Conservation (phyloP, 1,284 basidiomycete species). For the Farysia itapuensis region DNA sequence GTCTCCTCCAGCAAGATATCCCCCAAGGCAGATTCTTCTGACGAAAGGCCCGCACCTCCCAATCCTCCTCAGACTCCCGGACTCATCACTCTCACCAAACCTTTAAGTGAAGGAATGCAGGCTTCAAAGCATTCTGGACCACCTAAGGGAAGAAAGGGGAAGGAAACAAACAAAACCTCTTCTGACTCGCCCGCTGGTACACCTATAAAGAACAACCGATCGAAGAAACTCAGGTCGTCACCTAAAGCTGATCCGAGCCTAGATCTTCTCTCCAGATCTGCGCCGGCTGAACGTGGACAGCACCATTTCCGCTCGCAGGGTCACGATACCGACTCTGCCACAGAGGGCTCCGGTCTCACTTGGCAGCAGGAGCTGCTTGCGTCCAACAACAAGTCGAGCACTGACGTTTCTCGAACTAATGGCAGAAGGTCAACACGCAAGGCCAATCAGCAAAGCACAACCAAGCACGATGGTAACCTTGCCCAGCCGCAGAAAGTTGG, state of each 20-base stretch:
- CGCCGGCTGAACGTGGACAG: slow-evolving; percentile 14
- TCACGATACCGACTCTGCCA: slow-evolving; percentile 1
- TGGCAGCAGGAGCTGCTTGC: slow-evolving; percentile 48
- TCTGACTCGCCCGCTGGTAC: slow-evolving; percentile 12
- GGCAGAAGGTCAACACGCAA: slow-evolving; percentile 10
- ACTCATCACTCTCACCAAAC: slow-evolving; percentile 42
- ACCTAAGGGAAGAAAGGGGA: slow-evolving; percentile 24
- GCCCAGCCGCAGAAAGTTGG: slow-evolving; percentile 32
- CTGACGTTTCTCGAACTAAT: slow-evolving; percentile 9
- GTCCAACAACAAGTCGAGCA: slow-evolving; percentile 12
- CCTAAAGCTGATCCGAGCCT: slow-evolving; percentile 21
- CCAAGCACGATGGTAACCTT: slow-evolving; percentile 35
- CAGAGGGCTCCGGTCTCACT: slow-evolving; percentile 27
- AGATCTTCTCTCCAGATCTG: slow-evolving; percentile 35
- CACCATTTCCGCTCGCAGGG: slow-evolving; percentile 1
- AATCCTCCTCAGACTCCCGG: slow-evolving; percentile 32
- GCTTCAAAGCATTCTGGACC: slow-evolving; percentile 13
- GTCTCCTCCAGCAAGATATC: slow-evolving; percentile 22
- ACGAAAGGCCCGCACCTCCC: slow-evolving; percentile 5
- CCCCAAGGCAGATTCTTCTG: slow-evolving; percentile 10
- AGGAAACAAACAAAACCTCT: slow-evolving; percentile 23
- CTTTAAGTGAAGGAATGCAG: slow-evolving; percentile 25
- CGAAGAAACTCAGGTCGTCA: slow-evolving; percentile 21
- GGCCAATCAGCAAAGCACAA: neutral
- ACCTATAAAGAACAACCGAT: slow-evolving; percentile 20